phyloP scores from a whole-genome alignment of 2,329 filamentous ascomycete species.

The Fusarium annulatum region DNA sequence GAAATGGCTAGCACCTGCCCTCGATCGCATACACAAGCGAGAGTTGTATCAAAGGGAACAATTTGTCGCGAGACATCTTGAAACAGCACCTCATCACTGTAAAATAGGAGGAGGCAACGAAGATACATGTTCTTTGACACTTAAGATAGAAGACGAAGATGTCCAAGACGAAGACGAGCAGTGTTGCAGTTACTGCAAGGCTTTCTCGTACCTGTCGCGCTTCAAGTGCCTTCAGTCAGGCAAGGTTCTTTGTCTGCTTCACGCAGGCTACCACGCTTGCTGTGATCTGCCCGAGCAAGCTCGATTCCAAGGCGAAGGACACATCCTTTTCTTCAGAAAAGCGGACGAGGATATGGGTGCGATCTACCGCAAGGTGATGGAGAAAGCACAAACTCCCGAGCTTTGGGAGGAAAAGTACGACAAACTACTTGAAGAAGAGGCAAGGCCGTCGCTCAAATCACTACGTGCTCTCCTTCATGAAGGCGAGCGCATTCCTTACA shows the following conservation, averaged over 20 bases:
- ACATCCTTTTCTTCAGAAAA: conserved; percentile 82
- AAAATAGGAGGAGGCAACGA: conserved; percentile 55
- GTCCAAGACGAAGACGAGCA: conserved; percentile 93
- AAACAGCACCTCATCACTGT: conserved; percentile 65
- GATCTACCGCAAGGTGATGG: conserved; percentile 79
- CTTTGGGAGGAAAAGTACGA: conserved; percentile 92
- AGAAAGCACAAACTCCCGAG: conserved; percentile 88
- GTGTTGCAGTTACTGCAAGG: conserved; percentile 93
- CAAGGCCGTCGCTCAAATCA: conserved; percentile 85
- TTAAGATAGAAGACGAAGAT: conserved; percentile 76
- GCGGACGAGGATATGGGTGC: conserved; percentile 75
- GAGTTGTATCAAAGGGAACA: conserved; percentile 75
- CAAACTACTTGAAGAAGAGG: conserved; percentile 83
- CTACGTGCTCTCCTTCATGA: conserved; percentile 87
- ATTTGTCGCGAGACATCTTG: conserved; percentile 75
- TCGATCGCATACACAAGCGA: conserved; percentile 80
- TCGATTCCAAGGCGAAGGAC: conserved; percentile 75
- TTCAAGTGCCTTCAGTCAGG: conserved; percentile 86
- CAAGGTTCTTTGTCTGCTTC: conserved; percentile 84
- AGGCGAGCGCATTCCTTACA: conserved; percentile 95
- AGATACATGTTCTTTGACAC: conserved; percentile 67
- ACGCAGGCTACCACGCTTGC: conserved; percentile 84
- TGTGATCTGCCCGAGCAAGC: conserved; percentile 76
- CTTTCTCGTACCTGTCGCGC: conserved; percentile 89
- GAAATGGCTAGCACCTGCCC: conserved; percentile 91